Conservation (phyloP, 352 stramenopile species). For the Globisporangium iwayamae region DNA sequence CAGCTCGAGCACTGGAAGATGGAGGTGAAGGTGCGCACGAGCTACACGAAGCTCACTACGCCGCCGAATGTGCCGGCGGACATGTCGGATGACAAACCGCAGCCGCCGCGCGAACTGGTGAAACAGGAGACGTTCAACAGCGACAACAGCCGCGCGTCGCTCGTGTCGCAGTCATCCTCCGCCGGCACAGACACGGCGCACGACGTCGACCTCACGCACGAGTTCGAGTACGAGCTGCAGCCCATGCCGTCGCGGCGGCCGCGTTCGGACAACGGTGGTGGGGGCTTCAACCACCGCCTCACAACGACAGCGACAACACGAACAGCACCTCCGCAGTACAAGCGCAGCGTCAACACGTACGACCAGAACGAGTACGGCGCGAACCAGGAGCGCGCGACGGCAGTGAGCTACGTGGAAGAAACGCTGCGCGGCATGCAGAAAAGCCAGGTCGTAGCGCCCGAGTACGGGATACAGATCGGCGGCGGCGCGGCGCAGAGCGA, state of each 20-base stretch:
- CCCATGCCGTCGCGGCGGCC: constrained; percentile 10
- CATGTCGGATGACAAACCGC: background rate
- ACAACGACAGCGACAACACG: background rate
- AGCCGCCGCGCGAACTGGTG: constrained; percentile 10
- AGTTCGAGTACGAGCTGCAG: constrained; percentile 19
- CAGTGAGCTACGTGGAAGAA: constrained; percentile 17
- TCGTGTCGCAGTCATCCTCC: constrained; percentile 10
- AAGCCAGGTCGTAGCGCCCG: constrained; percentile 7
- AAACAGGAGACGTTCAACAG: constrained; percentile 39
- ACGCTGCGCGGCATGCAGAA: constrained; percentile 13
- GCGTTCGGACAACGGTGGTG: background rate
- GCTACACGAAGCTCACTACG: constrained; percentile 38
- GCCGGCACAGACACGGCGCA: constrained; percentile 11
- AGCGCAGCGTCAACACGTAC: background rate
- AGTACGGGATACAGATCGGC: constrained; percentile 30
- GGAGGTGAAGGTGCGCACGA: constrained; percentile 7
- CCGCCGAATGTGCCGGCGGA: constrained; percentile 20
- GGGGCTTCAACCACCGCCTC: background rate
- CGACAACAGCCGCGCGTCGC: constrained; percentile 18
- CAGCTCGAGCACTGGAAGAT: background rate
- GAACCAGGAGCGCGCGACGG: constrained; percentile 8
- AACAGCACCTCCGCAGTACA: background rate
- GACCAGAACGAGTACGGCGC: constrained; percentile 9
- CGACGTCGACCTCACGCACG: constrained; percentile 15
- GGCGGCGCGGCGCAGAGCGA: constrained; percentile 24